Conservation (phyloP, 2,329 filamentous ascomycete species). For the Hyphodiscus sp. region DNA sequence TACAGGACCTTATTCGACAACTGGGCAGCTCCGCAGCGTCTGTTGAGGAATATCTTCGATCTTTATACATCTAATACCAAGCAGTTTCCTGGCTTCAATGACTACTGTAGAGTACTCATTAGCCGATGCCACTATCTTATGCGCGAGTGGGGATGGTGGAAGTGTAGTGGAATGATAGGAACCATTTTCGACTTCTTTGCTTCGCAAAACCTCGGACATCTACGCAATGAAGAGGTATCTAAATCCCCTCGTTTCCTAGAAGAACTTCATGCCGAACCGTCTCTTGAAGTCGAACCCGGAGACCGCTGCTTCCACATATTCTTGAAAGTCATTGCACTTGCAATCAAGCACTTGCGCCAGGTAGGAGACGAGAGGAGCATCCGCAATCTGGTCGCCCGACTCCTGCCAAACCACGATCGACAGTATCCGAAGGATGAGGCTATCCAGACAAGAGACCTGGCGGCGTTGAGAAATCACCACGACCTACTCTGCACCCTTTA, state of each 20-base stretch:
- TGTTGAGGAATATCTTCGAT: conserved; percentile 51
- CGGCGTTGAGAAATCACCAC: conserved; percentile 61
- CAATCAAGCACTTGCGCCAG: conserved; percentile 45
- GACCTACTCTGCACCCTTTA: conserved; percentile 61
- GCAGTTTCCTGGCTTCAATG: conserved; percentile 57
- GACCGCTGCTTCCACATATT: conserved; percentile 64
- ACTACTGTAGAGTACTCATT: conserved; percentile 54
- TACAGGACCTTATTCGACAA: conserved; percentile 43
- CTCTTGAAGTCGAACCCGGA: conserved; percentile 43
- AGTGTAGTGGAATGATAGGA: conserved; percentile 47
- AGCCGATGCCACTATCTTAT: conserved; percentile 57
- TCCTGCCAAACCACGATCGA: conserved; percentile 59
- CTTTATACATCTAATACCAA: conserved; percentile 49
- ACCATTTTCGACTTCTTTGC: conserved; percentile 64
- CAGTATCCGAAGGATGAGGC: conserved; percentile 57
- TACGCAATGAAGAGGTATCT: conserved; percentile 59
- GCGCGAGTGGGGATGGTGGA: conserved; percentile 59
- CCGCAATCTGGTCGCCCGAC: conserved; percentile 53
- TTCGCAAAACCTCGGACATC: conserved; percentile 51
- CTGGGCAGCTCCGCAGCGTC: conserved; percentile 52
- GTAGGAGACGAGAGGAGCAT: conserved; percentile 49
- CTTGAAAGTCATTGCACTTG: conserved; percentile 55
- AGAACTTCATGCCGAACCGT: conserved; percentile 39
- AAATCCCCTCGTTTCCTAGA: conserved; percentile 56
- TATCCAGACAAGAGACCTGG: conserved; percentile 53